A percentile compares a stretch with the other conserved stretches of the same genome.
Evolutionary conservation across 2,329 filamentous ascomycete species (phyloP).

Genomic region (Penicillium sp.): DNA sequence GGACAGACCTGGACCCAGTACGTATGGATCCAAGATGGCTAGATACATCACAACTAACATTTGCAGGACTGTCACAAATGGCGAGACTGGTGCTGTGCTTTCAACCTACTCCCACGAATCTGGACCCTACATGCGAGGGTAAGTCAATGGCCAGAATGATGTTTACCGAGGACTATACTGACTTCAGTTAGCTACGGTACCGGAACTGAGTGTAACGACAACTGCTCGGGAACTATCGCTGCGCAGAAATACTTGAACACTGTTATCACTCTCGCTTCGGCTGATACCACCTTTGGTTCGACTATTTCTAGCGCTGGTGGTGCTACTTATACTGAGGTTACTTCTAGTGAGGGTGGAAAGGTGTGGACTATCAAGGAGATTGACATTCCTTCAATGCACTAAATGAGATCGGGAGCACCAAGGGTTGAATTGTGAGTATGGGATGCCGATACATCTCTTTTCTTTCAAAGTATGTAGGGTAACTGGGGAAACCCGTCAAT

Average conservation of each 20-base stretch:
- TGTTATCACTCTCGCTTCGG: constrained; percentile 37
- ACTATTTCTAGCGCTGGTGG: constrained; percentile 29
- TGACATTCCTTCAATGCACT: constrained; percentile 35
- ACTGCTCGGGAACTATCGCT: constrained; percentile 41
- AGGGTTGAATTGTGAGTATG: too few relatives aligned
- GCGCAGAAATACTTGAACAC: constrained; percentile 43
- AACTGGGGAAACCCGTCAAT: neutral
- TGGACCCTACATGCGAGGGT: constrained; percentile 40
- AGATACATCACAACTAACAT: neutral
- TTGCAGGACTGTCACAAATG: constrained; percentile 36
- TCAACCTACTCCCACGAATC: constrained; percentile 36
- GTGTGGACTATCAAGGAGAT: constrained; percentile 41
- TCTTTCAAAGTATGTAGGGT: too few relatives aligned
- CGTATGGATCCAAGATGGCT: neutral
- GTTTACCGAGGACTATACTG: neutral
- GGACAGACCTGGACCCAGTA: constrained; percentile 34
- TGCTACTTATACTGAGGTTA: constrained; percentile 36
- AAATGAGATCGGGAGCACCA: neutral
- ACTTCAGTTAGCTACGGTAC: constrained; percentile 31
- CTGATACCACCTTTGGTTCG: constrained; percentile 28
- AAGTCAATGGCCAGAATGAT: neutral
- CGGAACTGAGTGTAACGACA: constrained; percentile 42
- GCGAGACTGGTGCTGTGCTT: constrained; percentile 33
- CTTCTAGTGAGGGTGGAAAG: constrained; percentile 35
- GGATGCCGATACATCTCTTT: too few relatives aligned